Base-by-base conservation (phyloP, 495 filamentous ascomycete species). In the Aspergillus haitiensis region DNA sequence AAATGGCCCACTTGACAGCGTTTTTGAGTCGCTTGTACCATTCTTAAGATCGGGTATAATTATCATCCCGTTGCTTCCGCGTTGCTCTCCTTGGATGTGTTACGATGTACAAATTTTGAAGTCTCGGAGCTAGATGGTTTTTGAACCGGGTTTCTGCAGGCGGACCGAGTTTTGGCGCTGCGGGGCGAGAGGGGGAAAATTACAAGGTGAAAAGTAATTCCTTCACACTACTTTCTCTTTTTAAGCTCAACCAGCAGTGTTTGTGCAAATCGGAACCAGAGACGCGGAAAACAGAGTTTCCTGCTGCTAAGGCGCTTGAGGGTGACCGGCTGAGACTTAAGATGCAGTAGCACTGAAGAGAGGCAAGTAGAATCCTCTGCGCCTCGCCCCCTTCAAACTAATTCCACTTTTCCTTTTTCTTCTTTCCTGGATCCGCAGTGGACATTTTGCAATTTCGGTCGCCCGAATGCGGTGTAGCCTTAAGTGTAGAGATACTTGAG, bases 351-450 rank as follows among this genome's bases (percentile, higher is more conserved):
- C 21, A 3, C 21, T 27, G 21, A 27, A 27, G 21, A 27, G 21
- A 27, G 21, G 21, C 21, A 3, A 27, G 21, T 27, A 27, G 21
- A 27, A 27, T 27, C 21, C 3, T 27, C 21, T 1, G 21, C 21
- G 21, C 3, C 21, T 27, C 21, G 21, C 21, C 21, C 21, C 21
- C 21, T 3, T 3, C 21, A 3, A 27, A 3, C 21, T 27, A 8
- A 40, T 52, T 39, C 13, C 33, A 53, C 13, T 37, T 55, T 39
- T 39, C 37, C 37, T 56, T 56, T 35, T 15, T 21, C 47, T 51
- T 57, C 37, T 51, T 51, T 57, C 37, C 50, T 37, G 62, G 65
- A 60, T 68, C 65, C 65, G 65, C 65, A 63, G 65, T 68, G 65
- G 65, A 57, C n/a, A 27, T 27, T 27, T 27, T 27, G 33, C 40